Evolutionary conservation across 805 yeast genomes (phyloP).

Genomic region (Starmerella stellata): DNA sequence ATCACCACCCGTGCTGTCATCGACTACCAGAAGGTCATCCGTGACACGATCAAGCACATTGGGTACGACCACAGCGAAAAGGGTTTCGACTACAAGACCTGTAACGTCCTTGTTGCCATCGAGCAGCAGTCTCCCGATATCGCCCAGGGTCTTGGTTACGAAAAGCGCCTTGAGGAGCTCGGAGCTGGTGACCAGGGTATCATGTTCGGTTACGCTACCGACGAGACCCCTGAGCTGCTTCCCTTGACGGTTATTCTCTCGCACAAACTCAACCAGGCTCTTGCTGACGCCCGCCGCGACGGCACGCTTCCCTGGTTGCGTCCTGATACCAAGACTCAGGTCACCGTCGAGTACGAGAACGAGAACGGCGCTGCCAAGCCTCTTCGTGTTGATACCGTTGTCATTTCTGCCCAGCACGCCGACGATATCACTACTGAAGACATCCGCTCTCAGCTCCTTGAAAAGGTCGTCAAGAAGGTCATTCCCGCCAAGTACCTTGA

Average conservation of each 20-base stretch:
- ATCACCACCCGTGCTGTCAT: slow-evolving; percentile 90
- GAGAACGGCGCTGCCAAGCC: slow-evolving; percentile 94
- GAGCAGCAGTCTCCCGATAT: slow-evolving; percentile 99
- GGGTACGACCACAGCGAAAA: slow-evolving; percentile 92
- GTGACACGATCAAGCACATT: slow-evolving; percentile 96
- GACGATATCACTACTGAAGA: slow-evolving; percentile 89
- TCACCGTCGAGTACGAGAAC: slow-evolving; percentile 86
- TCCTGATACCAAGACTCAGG: slow-evolving; percentile 99
- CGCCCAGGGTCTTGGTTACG: slow-evolving; percentile 98
- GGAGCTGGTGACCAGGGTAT: slow-evolving; percentile 99
- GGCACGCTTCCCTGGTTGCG: slow-evolving; percentile 92
- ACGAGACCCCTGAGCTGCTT: slow-evolving; percentile 92
- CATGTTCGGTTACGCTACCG: slow-evolving; percentile 99
- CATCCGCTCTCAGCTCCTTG: slow-evolving; percentile 56
- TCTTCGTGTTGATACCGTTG: slow-evolving; percentile 91
- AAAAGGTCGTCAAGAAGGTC: slow-evolving; percentile 77
- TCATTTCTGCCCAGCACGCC: slow-evolving; percentile 94
- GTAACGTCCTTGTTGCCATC: slow-evolving; percentile 96
- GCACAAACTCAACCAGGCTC: slow-evolving; percentile 89
- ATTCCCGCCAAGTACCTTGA: slow-evolving; percentile 81
- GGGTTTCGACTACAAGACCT: slow-evolving; percentile 98
- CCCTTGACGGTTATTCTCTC: slow-evolving; percentile 89
- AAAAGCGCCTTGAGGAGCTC: slow-evolving; percentile 80
- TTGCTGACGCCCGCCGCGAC: slow-evolving; percentile 93
- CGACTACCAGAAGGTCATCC: slow-evolving; percentile 92